These are phyloP conservation scores for Rhinocladiella similis DNA, from an alignment of 2,329 filamentous ascomycete genomes.

Conservation along the genomic window DNA sequence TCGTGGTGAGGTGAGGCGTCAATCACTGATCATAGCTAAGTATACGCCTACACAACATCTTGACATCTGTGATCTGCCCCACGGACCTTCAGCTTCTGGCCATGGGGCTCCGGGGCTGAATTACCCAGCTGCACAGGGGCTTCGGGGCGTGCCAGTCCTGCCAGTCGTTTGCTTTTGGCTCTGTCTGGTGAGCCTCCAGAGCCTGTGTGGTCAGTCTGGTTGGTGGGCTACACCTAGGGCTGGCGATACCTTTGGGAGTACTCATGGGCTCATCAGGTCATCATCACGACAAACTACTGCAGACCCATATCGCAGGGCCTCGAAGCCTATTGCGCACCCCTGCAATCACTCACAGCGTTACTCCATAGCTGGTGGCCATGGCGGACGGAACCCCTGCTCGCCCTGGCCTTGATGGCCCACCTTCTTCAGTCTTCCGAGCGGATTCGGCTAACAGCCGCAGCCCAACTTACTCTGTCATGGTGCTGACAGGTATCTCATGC, in stretches of 20 bases:
- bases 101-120: neutral
- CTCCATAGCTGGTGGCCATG: too few relatives aligned
- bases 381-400: too few relatives aligned
- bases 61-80: neutral
- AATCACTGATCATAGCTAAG: too few relatives aligned
- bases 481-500: neutral
- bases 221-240: neutral
- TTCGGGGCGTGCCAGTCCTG: too few relatives aligned
- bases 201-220: neutral
- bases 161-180: too few relatives aligned
- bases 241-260: neutral
- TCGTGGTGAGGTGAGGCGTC: too few relatives aligned
- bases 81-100: neutral
- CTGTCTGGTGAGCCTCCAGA: too few relatives aligned
- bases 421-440: neutral
- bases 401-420: neutral
- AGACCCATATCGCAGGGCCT: neutral
- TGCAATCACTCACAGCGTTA: neutral
- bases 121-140: neutral
- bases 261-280: neutral
- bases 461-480: neutral
- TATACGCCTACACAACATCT: neutral
- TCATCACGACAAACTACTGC: too few relatives aligned
- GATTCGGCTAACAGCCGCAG: neutral
- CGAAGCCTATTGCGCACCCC: neutral